phyloP scores from a whole-genome alignment of 129 eudicot species.

The Flaveria brownii region DNA sequence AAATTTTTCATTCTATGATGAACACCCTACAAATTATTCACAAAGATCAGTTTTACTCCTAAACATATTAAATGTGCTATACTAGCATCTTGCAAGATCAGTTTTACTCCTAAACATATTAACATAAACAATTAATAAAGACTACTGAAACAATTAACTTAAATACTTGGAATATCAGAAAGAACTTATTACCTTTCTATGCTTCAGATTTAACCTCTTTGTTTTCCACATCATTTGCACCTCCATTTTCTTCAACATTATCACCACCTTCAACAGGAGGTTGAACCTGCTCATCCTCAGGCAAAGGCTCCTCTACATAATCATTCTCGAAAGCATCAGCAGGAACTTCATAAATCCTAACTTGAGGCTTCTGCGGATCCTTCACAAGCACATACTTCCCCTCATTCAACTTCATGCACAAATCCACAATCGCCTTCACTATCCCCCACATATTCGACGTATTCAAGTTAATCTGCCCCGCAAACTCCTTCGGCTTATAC shows the following conservation, averaged over 20 bases:
- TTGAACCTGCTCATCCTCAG: slow-evolving; percentile 86
- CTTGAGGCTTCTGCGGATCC: slow-evolving; percentile 83
- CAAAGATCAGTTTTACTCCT: slow-evolving; percentile 5
- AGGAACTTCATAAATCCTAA: slow-evolving; percentile 84
- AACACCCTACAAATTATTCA: not conserved
- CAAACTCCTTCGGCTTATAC: slow-evolving; percentile 78
- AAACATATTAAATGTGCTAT: not conserved
- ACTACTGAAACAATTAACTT: not conserved
- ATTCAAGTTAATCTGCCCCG: slow-evolving; percentile 79
- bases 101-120: not conserved
- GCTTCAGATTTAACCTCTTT: slow-evolving; percentile 50
- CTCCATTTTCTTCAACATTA: slow-evolving; percentile 43
- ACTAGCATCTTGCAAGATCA: not conserved
- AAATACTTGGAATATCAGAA: not conserved
- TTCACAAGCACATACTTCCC: slow-evolving; percentile 83
- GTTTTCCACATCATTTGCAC: slow-evolving; percentile 49
- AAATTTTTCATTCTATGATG: not conserved
- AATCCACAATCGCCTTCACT: slow-evolving; percentile 81
- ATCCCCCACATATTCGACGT: slow-evolving; percentile 93
- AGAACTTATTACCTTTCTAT: slow-evolving; percentile 36
- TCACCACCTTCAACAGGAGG: slow-evolving; percentile 66
- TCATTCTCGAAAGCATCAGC: slow-evolving; percentile 92
- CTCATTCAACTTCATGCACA: slow-evolving; percentile 86
- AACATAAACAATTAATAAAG: not conserved
- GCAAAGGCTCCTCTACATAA: slow-evolving; percentile 67